phyloP scores from a whole-genome alignment of 164 flowering plant genomes.

The Liquidambar formosana region DNA sequence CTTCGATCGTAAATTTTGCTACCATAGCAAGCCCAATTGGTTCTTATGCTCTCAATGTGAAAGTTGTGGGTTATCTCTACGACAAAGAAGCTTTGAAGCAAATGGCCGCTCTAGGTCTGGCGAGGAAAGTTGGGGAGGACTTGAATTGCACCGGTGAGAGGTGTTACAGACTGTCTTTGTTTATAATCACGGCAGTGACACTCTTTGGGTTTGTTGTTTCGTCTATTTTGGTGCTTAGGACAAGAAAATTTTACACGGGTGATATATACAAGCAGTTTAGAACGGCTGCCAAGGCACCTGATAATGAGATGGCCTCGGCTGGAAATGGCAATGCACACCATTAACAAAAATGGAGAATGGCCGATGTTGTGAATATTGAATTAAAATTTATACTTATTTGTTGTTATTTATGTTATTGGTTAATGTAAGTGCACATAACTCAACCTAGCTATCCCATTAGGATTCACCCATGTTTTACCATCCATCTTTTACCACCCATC shows the following conservation, averaged over 20 bases:
- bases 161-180: slow-evolving; percentile 29
- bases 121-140: slow-evolving; percentile 22
- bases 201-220: slow-evolving; percentile 34
- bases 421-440: too few relatives aligned
- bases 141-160: slow-evolving; percentile 29
- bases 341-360: too few relatives aligned
- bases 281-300: slow-evolving; percentile 3
- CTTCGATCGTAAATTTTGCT: slow-evolving; percentile 21
- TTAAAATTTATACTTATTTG: too few relatives aligned
- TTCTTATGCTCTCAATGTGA: slow-evolving; percentile 13
- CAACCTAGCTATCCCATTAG: too few relatives aligned
- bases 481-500: too few relatives aligned
- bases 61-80: slow-evolving; percentile 28
- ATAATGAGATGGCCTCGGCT: not conserved
- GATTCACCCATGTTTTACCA: too few relatives aligned
- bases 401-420: too few relatives aligned
- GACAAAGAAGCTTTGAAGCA: slow-evolving; percentile 40
- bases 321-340: too few relatives aligned
- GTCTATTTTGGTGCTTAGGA: slow-evolving; percentile 26
- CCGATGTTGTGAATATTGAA: too few relatives aligned
- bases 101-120: slow-evolving; percentile 20
- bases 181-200: slow-evolving; percentile 24
- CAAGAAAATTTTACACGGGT: slow-evolving; percentile 29
- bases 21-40: slow-evolving; percentile 22
- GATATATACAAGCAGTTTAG: slow-evolving; percentile 40